Base-by-base conservation (phyloP, 768 basidiomycete species). In the Cubamyces sp. region DNA sequence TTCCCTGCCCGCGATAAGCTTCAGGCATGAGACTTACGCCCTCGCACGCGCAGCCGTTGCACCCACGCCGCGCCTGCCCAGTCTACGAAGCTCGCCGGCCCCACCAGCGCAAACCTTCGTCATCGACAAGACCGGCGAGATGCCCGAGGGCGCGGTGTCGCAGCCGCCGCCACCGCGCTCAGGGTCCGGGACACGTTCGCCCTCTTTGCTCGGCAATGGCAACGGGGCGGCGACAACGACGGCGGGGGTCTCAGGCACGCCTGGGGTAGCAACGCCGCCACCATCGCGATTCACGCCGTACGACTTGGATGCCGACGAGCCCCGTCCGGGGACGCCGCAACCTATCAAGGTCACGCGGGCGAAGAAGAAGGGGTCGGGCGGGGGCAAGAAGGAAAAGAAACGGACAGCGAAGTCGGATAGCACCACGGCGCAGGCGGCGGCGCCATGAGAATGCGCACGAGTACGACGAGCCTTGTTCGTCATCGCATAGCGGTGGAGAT, bases 81-180 rank as follows among this genome's bases (percentile, higher is more conserved):
- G 67, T 51, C 59, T 73, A 8, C 60, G 68, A 42, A 66, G 65
- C 61, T 60, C 64, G 25, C 57, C 60, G 7, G 30, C 65, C 16
- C 26, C 40, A 39, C 72, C 80, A 11, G 76, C 82, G 1, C 74
- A 79, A n/a, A 72, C 78, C 5, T 90, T 84, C 64, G 76, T 83
- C 15, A 85, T 94, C 61, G 92, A 95, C 62, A 83, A 82, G 68
- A 82, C 86, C 0, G 94, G 94, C 1, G 94, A 95, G 75, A 91
- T 96, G 91, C 94, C 94, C 4, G 82, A 82, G 49, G 83, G 84
- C n/a, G 79, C 75, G 5, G 42, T 57, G 63, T 71, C 50, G 40
- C 40, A 23, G n/a, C 28, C 46, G 34, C 45, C 43, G 28, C 37
- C 30, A 18, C 34, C 34, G 57, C 67, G 26, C 60, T n/a, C 60